Conservation (phyloP, 768 basidiomycete species). For the Trametes maxima region DNA sequence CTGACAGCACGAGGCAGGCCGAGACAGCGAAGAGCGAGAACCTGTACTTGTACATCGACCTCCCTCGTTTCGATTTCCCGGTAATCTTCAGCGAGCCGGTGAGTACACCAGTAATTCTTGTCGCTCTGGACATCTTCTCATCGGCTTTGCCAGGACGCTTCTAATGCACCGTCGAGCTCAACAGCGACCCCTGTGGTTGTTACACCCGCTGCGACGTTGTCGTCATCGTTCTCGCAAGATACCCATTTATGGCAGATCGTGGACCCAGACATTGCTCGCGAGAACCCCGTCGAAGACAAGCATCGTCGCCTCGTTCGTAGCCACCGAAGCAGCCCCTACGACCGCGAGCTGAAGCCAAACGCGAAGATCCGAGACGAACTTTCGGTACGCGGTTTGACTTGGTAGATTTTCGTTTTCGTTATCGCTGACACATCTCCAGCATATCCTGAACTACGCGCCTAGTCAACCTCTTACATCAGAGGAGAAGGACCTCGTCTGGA, state of each 20-base stretch:
- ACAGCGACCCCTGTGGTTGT: constrained; percentile 43
- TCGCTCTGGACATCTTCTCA: background rate
- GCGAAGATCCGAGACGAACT: constrained; percentile 94
- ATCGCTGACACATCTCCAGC: constrained; percentile 45
- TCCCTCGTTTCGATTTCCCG: constrained; percentile 96
- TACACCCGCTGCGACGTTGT: constrained; percentile 47
- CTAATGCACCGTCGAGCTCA: constrained; percentile 44
- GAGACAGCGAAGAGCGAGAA: constrained; percentile 92
- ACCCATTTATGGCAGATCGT: constrained; percentile 82
- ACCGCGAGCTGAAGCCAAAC: constrained; percentile 95
- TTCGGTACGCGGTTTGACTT: constrained; percentile 55
- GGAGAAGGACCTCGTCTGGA: constrained; percentile 97
- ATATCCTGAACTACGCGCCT: constrained; percentile 89
- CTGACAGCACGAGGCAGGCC: constrained; percentile 48
- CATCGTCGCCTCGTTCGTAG: constrained; percentile 92
- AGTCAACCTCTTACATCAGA: constrained; percentile 84
- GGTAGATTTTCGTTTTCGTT: background rate
- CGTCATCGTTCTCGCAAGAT: constrained; percentile 60
- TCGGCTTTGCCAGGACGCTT: constrained; percentile 41
- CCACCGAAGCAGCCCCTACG: constrained; percentile 92
- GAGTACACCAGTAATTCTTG: constrained; percentile 28
- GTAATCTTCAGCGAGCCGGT: constrained; percentile 93
- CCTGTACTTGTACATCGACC: constrained; percentile 93
- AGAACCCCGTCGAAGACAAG: constrained; percentile 98
- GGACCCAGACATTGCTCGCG: constrained; percentile 88